Percentiles rank a stretch among this genome's conserved stretches.
These are phyloP conservation scores for Paralagenidium karlingii DNA, from an alignment of 352 stramenopile genomes.

Conservation along the genomic window DNA sequence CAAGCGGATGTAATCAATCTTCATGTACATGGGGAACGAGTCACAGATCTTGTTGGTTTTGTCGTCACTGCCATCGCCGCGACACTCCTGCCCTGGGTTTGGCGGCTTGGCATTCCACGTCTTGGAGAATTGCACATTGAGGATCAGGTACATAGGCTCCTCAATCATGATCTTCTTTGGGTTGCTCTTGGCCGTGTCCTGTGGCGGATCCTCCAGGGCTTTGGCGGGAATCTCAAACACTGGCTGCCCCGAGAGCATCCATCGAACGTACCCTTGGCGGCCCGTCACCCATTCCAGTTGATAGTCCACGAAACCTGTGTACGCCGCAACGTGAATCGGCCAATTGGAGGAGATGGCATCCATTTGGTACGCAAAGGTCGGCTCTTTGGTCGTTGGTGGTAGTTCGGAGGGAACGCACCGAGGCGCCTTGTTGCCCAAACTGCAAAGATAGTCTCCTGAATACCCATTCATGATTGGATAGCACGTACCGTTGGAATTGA, in stretches of 20 bases:
- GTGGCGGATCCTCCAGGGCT: constrained; percentile 32
- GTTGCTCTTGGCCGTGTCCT: constrained; percentile 27
- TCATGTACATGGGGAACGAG: constrained; percentile 61
- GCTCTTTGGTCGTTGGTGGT: constrained; percentile 38
- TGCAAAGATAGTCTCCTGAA: constrained; percentile 15
- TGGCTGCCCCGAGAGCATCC: constrained; percentile 40
- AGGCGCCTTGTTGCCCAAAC: constrained; percentile 17
- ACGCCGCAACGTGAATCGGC: constrained; percentile 40
- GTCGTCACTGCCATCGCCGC: constrained; percentile 26
- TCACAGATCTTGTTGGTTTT: constrained; percentile 39
- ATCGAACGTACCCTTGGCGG: constrained; percentile 43
- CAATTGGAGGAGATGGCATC: constrained; percentile 67
- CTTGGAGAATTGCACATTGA: constrained; percentile 88
- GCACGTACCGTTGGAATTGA: constrained; percentile 17
- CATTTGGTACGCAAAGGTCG: constrained; percentile 65
- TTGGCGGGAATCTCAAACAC: constrained; percentile 52
- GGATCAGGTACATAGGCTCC: constrained; percentile 89
- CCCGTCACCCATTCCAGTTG: constrained; percentile 67
- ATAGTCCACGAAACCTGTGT: constrained; percentile 44
- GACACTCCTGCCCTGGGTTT: constrained; percentile 30
- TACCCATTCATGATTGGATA: constrained; percentile 14
- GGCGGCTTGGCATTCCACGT: constrained; percentile 68
- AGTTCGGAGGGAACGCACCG: constrained; percentile 20
- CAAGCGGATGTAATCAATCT: constrained; percentile 57
- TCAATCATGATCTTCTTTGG: constrained; percentile 56